Percentiles rank a stretch among this genome's conserved stretches.
phyloP scores from a whole-genome alignment of 192 early-diverging fungal genomes.

The Coemansia sp. region DNA sequence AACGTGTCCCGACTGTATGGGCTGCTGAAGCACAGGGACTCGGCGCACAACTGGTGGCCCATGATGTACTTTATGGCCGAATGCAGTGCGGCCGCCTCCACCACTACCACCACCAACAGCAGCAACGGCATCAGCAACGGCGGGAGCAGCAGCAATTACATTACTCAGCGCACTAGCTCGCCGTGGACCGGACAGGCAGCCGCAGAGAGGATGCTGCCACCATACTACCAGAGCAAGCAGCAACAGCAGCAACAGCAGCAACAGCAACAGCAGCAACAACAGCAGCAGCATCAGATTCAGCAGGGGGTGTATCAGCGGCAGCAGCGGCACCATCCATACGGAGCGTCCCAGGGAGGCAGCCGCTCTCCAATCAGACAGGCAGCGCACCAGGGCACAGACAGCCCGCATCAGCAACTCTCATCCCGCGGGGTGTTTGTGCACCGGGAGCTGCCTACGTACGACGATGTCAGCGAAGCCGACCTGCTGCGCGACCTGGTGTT shows the following conservation, averaged over 20 bases:
- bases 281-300: not conserved
- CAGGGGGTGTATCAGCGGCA: not conserved
- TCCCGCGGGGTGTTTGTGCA: conserved; percentile 8
- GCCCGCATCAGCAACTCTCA: not conserved
- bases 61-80: conserved; percentile 46
- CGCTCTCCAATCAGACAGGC: conserved; percentile 1
- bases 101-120: not conserved
- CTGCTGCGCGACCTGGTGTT: conserved; percentile 87
- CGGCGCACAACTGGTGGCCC: conserved; percentile 48
- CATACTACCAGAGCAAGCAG: conserved; percentile 11
- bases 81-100: conserved; percentile 15
- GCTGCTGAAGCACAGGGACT: conserved; percentile 31
- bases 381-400: not conserved
- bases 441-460: conserved; percentile 37
- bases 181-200: not conserved
- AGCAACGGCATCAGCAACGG: not conserved
- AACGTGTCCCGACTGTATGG: conserved; percentile 27
- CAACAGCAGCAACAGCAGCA: conserved; percentile 1
- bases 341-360: not conserved
- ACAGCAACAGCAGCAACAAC: not conserved
- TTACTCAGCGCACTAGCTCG: not conserved
- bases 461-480: conserved; percentile 59
- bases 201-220: not conserved
- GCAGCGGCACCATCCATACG: not conserved
- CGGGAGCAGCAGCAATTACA: not conserved